phyloP scores from a whole-genome alignment of 1,139 yeast genomes.

The Diutina rugosa region DNA sequence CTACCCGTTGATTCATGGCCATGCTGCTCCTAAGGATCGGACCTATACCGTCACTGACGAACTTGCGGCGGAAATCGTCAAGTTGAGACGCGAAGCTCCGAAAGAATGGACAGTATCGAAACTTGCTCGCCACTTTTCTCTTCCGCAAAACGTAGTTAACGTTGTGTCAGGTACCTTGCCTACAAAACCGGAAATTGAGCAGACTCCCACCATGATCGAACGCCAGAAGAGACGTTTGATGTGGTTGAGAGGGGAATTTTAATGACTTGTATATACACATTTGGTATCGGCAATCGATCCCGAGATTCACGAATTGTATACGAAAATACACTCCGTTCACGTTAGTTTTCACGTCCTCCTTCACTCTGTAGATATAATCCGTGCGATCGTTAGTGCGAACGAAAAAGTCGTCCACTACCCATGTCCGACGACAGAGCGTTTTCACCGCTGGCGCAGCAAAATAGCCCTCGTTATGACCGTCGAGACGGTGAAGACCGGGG shows the following conservation, averaged over 20 bases:
- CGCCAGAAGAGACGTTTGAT: background rate
- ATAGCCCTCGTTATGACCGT: background rate
- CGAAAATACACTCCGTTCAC: background rate
- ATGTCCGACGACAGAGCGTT: background rate
- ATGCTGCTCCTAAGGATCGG: background rate
- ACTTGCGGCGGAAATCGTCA: background rate
- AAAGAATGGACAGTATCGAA: background rate
- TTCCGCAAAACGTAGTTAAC: background rate
- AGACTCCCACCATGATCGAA: background rate
- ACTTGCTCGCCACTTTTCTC: background rate
- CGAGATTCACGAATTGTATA: background rate
- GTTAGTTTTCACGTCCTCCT: background rate
- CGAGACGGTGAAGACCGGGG: conserved; percentile 3
- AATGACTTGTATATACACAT: background rate
- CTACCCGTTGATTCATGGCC: conserved; percentile 1
- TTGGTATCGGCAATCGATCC: background rate
- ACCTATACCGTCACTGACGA: background rate
- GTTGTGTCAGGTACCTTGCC: background rate
- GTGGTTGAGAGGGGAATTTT: conserved; percentile 2
- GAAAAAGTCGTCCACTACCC: background rate
- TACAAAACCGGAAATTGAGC: background rate
- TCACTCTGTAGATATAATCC: background rate
- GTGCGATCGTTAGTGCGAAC: background rate
- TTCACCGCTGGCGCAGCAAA: background rate
- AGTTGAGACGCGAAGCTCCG: background rate